Evolutionary conservation across 164 flowering plant genomes (phyloP), one percentile per base, ranked within the genome.

Genomic region (Magnolia kwangsiensis): DNA sequence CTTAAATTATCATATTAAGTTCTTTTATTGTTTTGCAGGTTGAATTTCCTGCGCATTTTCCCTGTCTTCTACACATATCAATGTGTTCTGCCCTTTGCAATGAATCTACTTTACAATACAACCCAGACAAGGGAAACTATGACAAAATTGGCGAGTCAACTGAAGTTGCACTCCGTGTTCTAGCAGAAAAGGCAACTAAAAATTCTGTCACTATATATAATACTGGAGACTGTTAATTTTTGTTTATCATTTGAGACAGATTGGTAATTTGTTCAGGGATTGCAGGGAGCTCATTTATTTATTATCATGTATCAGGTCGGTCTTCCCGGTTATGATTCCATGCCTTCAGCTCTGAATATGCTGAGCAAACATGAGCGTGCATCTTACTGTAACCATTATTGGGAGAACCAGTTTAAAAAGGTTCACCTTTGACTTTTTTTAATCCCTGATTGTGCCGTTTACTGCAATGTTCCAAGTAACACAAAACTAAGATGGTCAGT

Each of bases 111-210:
- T 82, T 96, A 69, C 99, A 94, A 78, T 96, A 90, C 82, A 92
- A 94, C 78, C 92, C 99, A 24, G 97, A 94, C 79, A 94, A 89
- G 77, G 92, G 91, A 24, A 87, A 76, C 74, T 94, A 92, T 81
- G 98, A 92, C 76, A 96, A 96, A 78, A 96, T 96, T 82, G 99
- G 98, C 51, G 98, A 96, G 85, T 90, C 99, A 69, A 94, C 99
- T 69, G 99, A 96, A 90, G 99, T 96, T 19, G 97, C 99, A 0
- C 94, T 96, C 45, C 97, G 99, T 63, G 97, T 92, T 50, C 83
- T 96, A 51, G 91, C 92, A 69, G 99, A 96, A 81, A 96, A 96
- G 97, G 99, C 91, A 72, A n/a, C 67, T 63, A 50, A 64, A 49
- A 50, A 51, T 63, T 29, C 29, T n/a, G 16, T 73, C 18, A 13